Conservation (phyloP, 371 early-diverging fungal species). For the Haplosporangium sp. region DNA sequence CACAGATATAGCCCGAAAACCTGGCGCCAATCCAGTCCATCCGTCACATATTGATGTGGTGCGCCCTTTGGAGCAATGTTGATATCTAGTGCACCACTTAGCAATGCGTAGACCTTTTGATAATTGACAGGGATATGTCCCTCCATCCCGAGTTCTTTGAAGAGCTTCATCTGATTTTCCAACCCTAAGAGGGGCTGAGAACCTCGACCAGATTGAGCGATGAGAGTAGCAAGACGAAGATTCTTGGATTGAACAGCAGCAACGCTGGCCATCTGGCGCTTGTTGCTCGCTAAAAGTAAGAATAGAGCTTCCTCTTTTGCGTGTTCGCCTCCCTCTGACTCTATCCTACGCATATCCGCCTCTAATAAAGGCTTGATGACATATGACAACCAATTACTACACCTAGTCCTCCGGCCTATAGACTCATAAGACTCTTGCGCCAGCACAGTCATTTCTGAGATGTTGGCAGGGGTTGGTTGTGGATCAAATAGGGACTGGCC, state of each 20-base stretch:
- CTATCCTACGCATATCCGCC: conserved; percentile 36
- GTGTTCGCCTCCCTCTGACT: conserved; percentile 33
- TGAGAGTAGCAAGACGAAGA: conserved; percentile 74
- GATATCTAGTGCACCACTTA: conserved; percentile 60
- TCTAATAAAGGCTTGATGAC: conserved; percentile 58
- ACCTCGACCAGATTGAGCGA: conserved; percentile 74
- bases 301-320: conserved; percentile 62
- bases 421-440: conserved; percentile 37
- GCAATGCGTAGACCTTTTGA: conserved; percentile 65
- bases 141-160: conserved; percentile 39
- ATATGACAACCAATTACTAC: conserved; percentile 51
- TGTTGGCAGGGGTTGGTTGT: conserved; percentile 26
- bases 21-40: conserved; percentile 74
- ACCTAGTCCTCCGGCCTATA: conserved; percentile 48
- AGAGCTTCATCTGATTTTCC: conserved; percentile 63
- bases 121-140: conserved; percentile 53
- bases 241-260: conserved; percentile 66
- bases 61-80: conserved; percentile 26
- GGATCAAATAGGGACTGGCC: conserved; percentile 57
- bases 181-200: conserved; percentile 61
- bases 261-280: conserved; percentile 66
- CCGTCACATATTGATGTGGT: conserved; percentile 36
- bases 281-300: conserved; percentile 62
- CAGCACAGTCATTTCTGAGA: conserved; percentile 13
- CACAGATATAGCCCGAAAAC: conserved; percentile 78